These are phyloP conservation scores for Neurospora sp. DNA, from an alignment of 2,329 filamentous ascomycete genomes.

Conservation along the genomic window DNA sequence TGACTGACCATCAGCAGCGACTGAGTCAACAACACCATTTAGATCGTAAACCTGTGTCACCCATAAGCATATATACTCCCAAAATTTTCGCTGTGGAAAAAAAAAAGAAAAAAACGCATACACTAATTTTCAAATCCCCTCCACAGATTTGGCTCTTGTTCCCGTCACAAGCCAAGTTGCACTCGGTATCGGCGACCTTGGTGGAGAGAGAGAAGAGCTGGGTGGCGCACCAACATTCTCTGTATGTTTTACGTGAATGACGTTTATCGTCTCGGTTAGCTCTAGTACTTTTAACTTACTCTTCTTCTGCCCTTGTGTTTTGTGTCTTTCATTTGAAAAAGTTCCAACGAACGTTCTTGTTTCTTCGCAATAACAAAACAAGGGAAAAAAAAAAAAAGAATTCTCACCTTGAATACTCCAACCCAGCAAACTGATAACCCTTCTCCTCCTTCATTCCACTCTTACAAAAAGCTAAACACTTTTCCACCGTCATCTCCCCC, in stretches of 20 bases:
- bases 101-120: constrained; percentile 14
- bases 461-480: constrained; percentile 41
- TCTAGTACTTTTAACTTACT: no score
- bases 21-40: not conserved
- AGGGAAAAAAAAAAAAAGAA: not conserved
- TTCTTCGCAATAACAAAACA: no score
- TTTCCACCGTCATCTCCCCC: constrained; percentile 40
- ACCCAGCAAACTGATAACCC: constrained; percentile 39
- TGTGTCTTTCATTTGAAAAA: not conserved
- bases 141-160: constrained; percentile 43
- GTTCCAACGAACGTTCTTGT: not conserved
- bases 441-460: constrained; percentile 18
- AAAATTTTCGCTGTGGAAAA: not conserved
- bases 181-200: constrained; percentile 36
- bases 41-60: not conserved
- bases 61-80: not conserved
- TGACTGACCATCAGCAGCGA: not conserved
- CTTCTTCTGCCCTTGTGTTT: no score
- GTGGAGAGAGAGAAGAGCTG: constrained; percentile 36
- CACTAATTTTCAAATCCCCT: constrained; percentile 37
- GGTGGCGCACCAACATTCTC: constrained; percentile 50
- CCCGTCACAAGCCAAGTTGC: constrained; percentile 43
- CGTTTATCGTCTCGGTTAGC: no score
- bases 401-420: constrained; percentile 40
- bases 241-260: not conserved